Conservation (phyloP, 192 early-diverging fungal species). For the Coemansia sp. region DNA sequence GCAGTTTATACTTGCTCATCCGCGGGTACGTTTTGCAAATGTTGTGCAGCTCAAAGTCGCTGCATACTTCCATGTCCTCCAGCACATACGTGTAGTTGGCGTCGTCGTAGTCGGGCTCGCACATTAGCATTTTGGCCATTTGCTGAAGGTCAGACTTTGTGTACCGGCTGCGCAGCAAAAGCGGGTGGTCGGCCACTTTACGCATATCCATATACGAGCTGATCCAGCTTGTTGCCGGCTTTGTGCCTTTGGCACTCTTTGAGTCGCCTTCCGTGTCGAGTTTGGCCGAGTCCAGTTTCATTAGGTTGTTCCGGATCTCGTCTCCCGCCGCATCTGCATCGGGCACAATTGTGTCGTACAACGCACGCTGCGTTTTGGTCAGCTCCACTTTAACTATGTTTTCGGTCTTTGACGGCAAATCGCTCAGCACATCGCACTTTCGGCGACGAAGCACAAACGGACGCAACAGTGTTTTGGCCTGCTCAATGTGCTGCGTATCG, state of each 20-base stretch:
- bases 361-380: conserved; percentile 45
- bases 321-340: conserved; percentile 12
- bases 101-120: conserved; percentile 75
- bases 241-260: conserved; percentile 4
- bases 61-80: conserved; percentile 86
- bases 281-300: conserved; percentile 19
- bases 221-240: conserved; percentile 32
- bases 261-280: conserved; percentile 4
- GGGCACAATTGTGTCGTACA: conserved; percentile 56
- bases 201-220: conserved; percentile 77
- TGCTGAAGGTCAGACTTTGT: conserved; percentile 51
- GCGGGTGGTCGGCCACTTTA: conserved; percentile 81
- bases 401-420: conserved; percentile 63
- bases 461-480: conserved; percentile 78
- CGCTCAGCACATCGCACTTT: conserved; percentile 68
- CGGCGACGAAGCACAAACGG: conserved; percentile 86
- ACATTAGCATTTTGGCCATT: conserved; percentile 68
- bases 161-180: conserved; percentile 71
- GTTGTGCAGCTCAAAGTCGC: conserved; percentile 79
- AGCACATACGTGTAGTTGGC: conserved; percentile 68
- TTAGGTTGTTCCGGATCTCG: conserved; percentile 18
- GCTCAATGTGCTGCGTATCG: conserved; percentile 62
- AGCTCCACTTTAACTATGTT: conserved; percentile 55
- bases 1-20: conserved; percentile 51
- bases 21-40: conserved; percentile 53